phyloP scores from a whole-genome alignment of 2,329 filamentous ascomycete genomes.

The Arthroderma sp. region DNA sequence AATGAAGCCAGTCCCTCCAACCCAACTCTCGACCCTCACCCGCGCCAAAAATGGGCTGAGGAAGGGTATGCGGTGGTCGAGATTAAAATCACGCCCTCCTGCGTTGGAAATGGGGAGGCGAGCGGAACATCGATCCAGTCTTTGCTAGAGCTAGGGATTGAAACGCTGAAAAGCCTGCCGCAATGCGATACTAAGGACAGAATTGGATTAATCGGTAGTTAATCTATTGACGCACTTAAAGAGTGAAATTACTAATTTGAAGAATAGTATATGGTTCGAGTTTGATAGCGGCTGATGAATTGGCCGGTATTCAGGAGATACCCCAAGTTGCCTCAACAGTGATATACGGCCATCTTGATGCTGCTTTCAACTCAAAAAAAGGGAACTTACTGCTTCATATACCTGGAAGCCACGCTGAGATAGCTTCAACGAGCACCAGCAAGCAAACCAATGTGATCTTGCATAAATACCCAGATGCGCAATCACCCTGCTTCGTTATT shows the following conservation, averaged over 20 bases:
- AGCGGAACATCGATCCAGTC: conserved; percentile 10
- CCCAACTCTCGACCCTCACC: conserved; percentile 38
- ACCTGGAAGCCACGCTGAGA: conserved; percentile 9
- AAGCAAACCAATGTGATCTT: conserved; percentile 11
- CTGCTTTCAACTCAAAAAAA: not conserved
- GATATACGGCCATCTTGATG: conserved; percentile 17
- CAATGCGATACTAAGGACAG: conserved; percentile 16
- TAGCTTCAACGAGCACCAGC: conserved; percentile 1
- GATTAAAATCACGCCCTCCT: conserved; percentile 21
- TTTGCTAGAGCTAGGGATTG: conserved; percentile 13
- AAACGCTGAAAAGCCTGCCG: conserved; percentile 12
- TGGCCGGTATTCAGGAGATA: conserved; percentile 12
- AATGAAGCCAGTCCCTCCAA: conserved; percentile 20
- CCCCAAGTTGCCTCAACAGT: conserved; percentile 19
- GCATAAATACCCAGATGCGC: conserved; percentile 35
- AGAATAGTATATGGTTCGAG: conserved; percentile 13
- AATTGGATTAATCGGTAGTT: conserved; percentile 22
- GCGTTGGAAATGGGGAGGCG: not conserved
- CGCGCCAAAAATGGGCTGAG: conserved; percentile 56
- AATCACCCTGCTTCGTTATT: conserved; percentile 34
- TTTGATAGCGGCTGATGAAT: conserved; percentile 7
- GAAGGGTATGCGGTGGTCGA: conserved; percentile 54
- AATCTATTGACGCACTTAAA: not conserved
- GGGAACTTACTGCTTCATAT: conserved; percentile 16
- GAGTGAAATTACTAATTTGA: conserved; percentile 3